Evolutionary conservation across 495 filamentous ascomycete species (phyloP).

Genomic region (Xeromyces bisporus): DNA sequence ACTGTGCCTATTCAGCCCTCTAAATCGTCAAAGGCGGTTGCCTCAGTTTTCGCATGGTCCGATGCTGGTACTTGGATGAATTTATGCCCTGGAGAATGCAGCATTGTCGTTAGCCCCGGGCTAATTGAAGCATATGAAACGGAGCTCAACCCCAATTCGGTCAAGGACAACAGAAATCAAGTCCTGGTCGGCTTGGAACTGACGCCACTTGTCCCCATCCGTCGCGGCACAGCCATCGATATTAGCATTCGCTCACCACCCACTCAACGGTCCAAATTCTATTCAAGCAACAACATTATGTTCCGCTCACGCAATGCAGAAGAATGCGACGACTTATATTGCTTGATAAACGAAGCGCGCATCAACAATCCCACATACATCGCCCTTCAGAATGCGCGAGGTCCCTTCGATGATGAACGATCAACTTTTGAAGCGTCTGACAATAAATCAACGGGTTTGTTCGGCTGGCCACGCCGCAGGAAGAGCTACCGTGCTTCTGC

Average conservation of each 20-base stretch:
- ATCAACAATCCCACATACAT: slow-evolving; percentile 82
- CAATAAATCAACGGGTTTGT: slow-evolving; percentile 14
- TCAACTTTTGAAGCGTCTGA: slow-evolving; percentile 14
- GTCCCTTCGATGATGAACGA: slow-evolving; percentile 18
- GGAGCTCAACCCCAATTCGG: slow-evolving; percentile 10
- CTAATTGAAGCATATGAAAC: slow-evolving; percentile 70
- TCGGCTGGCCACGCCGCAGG: slow-evolving; percentile 32
- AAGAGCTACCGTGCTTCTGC: slow-evolving; percentile 41
- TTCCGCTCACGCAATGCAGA: slow-evolving; percentile 64
- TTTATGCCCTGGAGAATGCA: slow-evolving; percentile 57
- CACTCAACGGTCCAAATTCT: slow-evolving; percentile 50
- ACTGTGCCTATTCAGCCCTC: slow-evolving; percentile 36
- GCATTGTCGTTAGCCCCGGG: slow-evolving; percentile 65
- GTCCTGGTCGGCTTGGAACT: slow-evolving; percentile 69
- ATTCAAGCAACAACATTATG: slow-evolving; percentile 61
- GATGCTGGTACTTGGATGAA: slow-evolving; percentile 68
- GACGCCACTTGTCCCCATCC: slow-evolving; percentile 73
- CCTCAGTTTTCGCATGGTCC: slow-evolving; percentile 73
- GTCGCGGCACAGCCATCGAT: slow-evolving; percentile 78
- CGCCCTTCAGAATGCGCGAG: slow-evolving; percentile 56
- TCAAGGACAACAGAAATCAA: slow-evolving; percentile 20
- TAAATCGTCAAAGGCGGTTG: slow-evolving; percentile 48
- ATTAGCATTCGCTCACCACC: slow-evolving; percentile 80
- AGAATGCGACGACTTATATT: slow-evolving; percentile 70
- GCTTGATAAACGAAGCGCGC: slow-evolving; percentile 62